Evolutionary conservation across 768 basidiomycete species (phyloP).

Genomic region (Tephrocybe sp.): DNA sequence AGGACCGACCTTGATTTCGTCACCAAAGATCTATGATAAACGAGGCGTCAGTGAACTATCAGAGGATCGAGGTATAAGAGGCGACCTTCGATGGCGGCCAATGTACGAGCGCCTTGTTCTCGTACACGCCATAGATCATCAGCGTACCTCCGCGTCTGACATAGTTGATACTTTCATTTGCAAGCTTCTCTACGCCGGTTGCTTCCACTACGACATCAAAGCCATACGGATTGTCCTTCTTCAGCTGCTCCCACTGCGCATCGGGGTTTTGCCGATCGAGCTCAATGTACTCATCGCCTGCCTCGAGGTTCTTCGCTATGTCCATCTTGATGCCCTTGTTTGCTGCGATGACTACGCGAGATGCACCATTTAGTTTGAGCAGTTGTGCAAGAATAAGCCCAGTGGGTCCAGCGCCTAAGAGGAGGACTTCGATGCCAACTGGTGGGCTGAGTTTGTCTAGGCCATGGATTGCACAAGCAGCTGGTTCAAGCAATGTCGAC

Average conservation of each 20-base stretch:
- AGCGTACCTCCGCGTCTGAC: constrained; percentile 83
- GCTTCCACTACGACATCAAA: constrained; percentile 79
- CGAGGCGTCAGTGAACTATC: background rate
- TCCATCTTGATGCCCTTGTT: constrained; percentile 93
- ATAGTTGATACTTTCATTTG: constrained; percentile 88
- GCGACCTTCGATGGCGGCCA: constrained; percentile 76
- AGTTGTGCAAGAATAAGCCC: constrained; percentile 88
- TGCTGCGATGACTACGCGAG: constrained; percentile 78
- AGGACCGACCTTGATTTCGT: constrained; percentile 42
- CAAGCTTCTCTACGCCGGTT: constrained; percentile 79
- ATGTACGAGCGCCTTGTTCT: constrained; percentile 78
- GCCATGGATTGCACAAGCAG: constrained; percentile 90
- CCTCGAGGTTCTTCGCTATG: constrained; percentile 75
- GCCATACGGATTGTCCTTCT: constrained; percentile 80
- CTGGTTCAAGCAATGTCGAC: constrained; percentile 85
- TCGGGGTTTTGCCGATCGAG: constrained; percentile 75
- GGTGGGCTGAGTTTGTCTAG: constrained; percentile 84
- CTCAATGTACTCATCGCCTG: constrained; percentile 84
- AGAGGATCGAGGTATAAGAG: no score
- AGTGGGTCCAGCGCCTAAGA: constrained; percentile 90
- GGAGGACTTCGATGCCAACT: constrained; percentile 81
- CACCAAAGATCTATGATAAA: constrained; percentile 64
- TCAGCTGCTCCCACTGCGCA: constrained; percentile 79
- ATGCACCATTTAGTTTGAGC: constrained; percentile 83
- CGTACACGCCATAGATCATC: constrained; percentile 91